These are phyloP conservation scores for Ogataea dorogensis DNA, from an alignment of 805 yeast genomes.

Conservation along the genomic window DNA sequence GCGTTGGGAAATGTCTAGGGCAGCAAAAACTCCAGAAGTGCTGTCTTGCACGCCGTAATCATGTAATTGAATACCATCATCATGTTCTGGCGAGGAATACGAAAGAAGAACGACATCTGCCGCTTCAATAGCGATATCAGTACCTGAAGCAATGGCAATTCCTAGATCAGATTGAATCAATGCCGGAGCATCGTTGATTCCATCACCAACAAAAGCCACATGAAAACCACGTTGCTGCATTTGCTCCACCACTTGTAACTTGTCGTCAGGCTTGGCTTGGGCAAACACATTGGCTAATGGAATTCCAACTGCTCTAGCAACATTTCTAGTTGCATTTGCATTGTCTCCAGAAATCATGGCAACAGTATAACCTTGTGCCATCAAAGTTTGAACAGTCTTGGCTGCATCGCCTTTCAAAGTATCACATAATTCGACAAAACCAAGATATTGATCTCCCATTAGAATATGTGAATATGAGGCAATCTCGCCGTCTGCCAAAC, in stretches of 20 bases:
- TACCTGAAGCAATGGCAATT: slow-evolving; percentile 86
- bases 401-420: slow-evolving; percentile 62
- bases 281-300: slow-evolving; percentile 63
- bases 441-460: slow-evolving; percentile 57
- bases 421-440: slow-evolving; percentile 69
- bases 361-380: slow-evolving; percentile 51
- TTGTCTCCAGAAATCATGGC: slow-evolving; percentile 94
- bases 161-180: slow-evolving; percentile 86
- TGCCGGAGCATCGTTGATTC: slow-evolving; percentile 97
- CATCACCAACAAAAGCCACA: slow-evolving; percentile 94
- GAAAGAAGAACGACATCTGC: slow-evolving; percentile 84
- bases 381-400: slow-evolving; percentile 56
- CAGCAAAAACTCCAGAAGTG: slow-evolving; percentile 53
- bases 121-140: slow-evolving; percentile 96
- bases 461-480: slow-evolving; percentile 40
- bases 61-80: slow-evolving; percentile 17
- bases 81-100: slow-evolving; percentile 23
- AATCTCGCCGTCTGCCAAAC: slow-evolving; percentile 16
- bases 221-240: slow-evolving; percentile 46
- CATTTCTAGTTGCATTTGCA: slow-evolving; percentile 53
- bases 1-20: slow-evolving; percentile 63
- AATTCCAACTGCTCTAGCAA: slow-evolving; percentile 70
- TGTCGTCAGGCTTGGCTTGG: slow-evolving; percentile 73
- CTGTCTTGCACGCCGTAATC: slow-evolving; percentile 25
- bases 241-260: slow-evolving; percentile 61